Conservation (phyloP, 192 early-diverging fungal species). For the Phycomyces blakesleeanus region DNA sequence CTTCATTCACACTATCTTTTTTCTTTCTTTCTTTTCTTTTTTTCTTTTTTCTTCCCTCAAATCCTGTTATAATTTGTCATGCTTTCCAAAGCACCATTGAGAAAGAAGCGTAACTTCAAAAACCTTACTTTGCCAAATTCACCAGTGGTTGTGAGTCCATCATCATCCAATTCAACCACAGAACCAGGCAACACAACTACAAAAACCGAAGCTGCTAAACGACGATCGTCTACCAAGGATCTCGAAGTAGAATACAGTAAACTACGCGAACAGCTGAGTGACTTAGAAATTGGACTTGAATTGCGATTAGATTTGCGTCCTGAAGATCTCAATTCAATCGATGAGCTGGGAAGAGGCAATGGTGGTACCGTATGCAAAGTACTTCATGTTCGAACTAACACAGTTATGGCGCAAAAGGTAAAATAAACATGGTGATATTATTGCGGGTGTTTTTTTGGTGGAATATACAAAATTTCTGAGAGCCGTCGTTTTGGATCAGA, state of each 20-base stretch:
- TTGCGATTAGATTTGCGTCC: slow-evolving; percentile 71
- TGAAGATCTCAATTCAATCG: slow-evolving; percentile 75
- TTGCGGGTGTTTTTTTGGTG: neutral
- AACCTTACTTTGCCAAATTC: slow-evolving; percentile 44
- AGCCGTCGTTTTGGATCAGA: neutral
- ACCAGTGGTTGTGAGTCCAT: slow-evolving; percentile 26
- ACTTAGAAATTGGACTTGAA: slow-evolving; percentile 70
- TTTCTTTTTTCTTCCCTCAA: neutral
- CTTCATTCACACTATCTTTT: neutral
- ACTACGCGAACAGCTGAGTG: slow-evolving; percentile 40
- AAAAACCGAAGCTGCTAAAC: slow-evolving; percentile 3
- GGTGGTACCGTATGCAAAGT: slow-evolving; percentile 90
- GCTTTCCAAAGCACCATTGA: slow-evolving; percentile 20
- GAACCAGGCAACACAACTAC: slow-evolving; percentile 23
- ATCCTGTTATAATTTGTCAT: neutral
- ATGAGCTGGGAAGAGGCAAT: slow-evolving; percentile 86
- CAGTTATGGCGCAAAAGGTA: slow-evolving; percentile 94
- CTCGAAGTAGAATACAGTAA: slow-evolving; percentile 32
- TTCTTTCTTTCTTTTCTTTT: neutral
- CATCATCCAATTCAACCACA: slow-evolving; percentile 15
- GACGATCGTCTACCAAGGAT: slow-evolving; percentile 1
- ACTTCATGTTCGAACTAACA: slow-evolving; percentile 79
- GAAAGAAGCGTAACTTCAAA: slow-evolving; percentile 53
- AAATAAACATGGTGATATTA: neutral
- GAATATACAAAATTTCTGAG: no score